Evolutionary conservation across 2,329 filamentous ascomycete genomes (phyloP).

Genomic region (Aspergillus vadensis): DNA sequence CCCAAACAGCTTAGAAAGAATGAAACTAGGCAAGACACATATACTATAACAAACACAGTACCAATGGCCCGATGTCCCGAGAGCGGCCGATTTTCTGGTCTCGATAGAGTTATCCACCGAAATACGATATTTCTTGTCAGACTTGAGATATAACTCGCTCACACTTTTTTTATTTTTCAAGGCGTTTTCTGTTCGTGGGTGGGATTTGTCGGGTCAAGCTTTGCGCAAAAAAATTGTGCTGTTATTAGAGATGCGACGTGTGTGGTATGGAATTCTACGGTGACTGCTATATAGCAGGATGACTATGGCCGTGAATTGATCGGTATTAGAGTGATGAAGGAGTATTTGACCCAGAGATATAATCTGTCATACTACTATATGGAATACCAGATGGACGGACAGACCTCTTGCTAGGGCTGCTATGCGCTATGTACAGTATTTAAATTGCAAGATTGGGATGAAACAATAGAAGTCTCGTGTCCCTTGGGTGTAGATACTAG

Average conservation of each 20-base stretch:
- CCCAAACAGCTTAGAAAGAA: not conserved
- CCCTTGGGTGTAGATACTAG: not conserved
- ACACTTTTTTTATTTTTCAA: not conserved
- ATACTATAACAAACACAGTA: not conserved
- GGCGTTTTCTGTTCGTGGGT: conserved; percentile 5
- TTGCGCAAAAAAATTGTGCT: not conserved
- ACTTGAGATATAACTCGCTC: not conserved
- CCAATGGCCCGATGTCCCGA: no score
- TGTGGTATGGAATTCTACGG: not conserved
- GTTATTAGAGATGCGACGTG: not conserved
- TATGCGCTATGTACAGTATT: conserved; percentile 5
- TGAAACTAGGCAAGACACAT: not conserved
- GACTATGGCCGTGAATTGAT: not conserved
- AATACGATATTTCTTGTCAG: not conserved
- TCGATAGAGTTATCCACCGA: not conserved
- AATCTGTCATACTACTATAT: not conserved
- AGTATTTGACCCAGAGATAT: not conserved
- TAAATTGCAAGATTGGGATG: not conserved
- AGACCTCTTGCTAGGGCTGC: not conserved
- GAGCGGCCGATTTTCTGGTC: no score
- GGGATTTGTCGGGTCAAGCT: not conserved
- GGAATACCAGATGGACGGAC: not conserved
- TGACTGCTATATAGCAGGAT: not conserved
- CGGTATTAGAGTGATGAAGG: not conserved
- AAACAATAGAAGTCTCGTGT: not conserved